phyloP scores from a whole-genome alignment of 192 early-diverging fungal species.

The Coemansia reversa region DNA sequence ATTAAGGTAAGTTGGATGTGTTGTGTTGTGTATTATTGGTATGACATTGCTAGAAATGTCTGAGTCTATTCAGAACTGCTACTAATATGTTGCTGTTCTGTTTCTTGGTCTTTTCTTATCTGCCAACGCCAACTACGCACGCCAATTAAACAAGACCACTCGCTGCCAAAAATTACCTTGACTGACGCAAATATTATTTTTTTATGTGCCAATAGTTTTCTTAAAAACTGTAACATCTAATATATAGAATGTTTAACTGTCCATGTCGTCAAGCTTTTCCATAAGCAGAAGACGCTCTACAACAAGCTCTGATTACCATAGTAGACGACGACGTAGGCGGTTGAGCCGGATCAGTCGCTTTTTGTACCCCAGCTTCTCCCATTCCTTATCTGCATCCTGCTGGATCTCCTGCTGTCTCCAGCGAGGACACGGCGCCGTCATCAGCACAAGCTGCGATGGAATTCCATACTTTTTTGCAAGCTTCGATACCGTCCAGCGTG shows the following conservation, averaged over 20 bases:
- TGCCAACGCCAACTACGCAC: no score
- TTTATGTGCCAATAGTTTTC: no score
- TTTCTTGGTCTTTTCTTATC: no score
- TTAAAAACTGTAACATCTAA: not conserved
- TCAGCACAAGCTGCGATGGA: slow-evolving; percentile 31
- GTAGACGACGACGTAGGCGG: slow-evolving; percentile 50
- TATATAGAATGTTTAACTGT: not conserved
- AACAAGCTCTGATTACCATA: slow-evolving; percentile 26
- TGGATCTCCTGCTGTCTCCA: slow-evolving; percentile 49
- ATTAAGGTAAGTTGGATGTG: no score
- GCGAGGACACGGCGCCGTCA: slow-evolving; percentile 34
- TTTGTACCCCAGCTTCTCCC: slow-evolving; percentile 51
- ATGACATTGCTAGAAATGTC: no score
- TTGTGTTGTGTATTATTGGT: no score
- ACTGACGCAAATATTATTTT: no score
- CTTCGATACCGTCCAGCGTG: slow-evolving; percentile 51
- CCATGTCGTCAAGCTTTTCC: not conserved
- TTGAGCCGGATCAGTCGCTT: slow-evolving; percentile 52
- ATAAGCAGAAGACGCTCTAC: no score
- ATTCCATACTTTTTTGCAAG: slow-evolving; percentile 52
- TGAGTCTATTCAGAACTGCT: no score
- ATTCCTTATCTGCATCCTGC: slow-evolving; percentile 37
- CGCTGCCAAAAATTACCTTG: no score
- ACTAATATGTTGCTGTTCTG: no score
- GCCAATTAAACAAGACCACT: no score